phyloP scores from a whole-genome alignment of 2,329 filamentous ascomycete genomes.

The Fusarium mexicanum region DNA sequence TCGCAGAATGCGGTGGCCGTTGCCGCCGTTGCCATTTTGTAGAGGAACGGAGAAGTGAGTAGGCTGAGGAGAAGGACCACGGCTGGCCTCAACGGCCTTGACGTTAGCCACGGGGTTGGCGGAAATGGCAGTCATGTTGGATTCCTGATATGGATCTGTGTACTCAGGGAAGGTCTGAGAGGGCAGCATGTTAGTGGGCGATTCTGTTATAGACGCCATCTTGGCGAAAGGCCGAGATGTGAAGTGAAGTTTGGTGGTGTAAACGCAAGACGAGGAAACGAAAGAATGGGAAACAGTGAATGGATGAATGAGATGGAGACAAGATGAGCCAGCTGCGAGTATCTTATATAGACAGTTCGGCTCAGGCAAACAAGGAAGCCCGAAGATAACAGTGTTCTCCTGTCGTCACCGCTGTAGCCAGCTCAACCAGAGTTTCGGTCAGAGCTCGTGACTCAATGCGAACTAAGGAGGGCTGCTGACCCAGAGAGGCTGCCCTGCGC shows the following conservation, averaged over 20 bases:
- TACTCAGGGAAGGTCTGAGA: constrained; percentile 59
- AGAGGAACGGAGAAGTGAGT: constrained; percentile 81
- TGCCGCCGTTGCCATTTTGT: constrained; percentile 57
- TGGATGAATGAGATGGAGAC: neutral
- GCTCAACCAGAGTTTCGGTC: constrained; percentile 20
- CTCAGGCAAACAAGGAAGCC: constrained; percentile 7
- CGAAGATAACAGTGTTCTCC: constrained; percentile 24
- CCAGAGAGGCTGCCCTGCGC: constrained; percentile 28
- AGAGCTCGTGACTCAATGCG: constrained; percentile 23
- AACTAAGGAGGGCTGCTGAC: constrained; percentile 19
- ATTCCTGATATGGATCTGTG: constrained; percentile 51
- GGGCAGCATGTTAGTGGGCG: constrained; percentile 53
- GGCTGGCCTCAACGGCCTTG: constrained; percentile 54
- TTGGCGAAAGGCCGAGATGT: constrained; percentile 34
- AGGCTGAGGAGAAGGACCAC: constrained; percentile 86
- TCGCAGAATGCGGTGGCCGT: constrained; percentile 79
- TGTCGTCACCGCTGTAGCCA: constrained; percentile 20
- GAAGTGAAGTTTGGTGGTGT: constrained; percentile 12
- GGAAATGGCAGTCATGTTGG: constrained; percentile 48
- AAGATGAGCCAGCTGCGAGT: constrained; percentile 10
- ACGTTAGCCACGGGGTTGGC: constrained; percentile 56
- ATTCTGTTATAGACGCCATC: constrained; percentile 51
- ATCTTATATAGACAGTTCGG: constrained; percentile 36
- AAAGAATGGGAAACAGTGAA: constrained; percentile 10
- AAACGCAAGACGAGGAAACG: constrained; percentile 21